Conservation (phyloP, 2,329 filamentous ascomycete species). For the Talaromyces sp. region DNA sequence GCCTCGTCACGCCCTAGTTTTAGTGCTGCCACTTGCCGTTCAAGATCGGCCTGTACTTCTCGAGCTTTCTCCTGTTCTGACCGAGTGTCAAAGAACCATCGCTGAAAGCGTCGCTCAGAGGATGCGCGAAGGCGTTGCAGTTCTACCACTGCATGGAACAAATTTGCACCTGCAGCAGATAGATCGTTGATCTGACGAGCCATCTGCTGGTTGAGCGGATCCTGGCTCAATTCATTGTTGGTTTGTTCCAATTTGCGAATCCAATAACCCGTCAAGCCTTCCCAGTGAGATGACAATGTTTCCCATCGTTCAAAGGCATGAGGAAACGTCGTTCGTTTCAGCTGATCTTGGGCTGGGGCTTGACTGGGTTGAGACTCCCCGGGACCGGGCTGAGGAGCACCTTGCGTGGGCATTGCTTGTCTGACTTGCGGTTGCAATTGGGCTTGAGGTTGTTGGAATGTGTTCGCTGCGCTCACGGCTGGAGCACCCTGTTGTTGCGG, state of each 20-base stretch:
- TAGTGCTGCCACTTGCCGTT: slow-evolving; percentile 69
- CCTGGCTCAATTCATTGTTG: slow-evolving; percentile 73
- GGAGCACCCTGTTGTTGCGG: slow-evolving; percentile 17
- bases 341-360: slow-evolving; percentile 29
- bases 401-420: slow-evolving; percentile 17
- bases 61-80: slow-evolving; percentile 79
- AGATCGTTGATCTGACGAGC: slow-evolving; percentile 92
- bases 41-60: slow-evolving; percentile 76
- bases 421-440: slow-evolving; percentile 16
- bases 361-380: slow-evolving; percentile 24
- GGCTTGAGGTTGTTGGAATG: slow-evolving; percentile 14
- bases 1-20: slow-evolving; percentile 64
- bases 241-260: slow-evolving; percentile 89
- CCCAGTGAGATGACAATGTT: slow-evolving; percentile 93
- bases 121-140: slow-evolving; percentile 88
- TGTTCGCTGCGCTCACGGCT: slow-evolving; percentile 12
- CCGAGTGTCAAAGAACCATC: slow-evolving; percentile 96
- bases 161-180: slow-evolving; percentile 92
- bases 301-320: slow-evolving; percentile 99
- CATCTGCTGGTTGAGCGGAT: slow-evolving; percentile 80
- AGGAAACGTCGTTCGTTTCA: slow-evolving; percentile 67
- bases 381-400: slow-evolving; percentile 20
- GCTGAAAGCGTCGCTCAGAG: slow-evolving; percentile 94
- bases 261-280: slow-evolving; percentile 96
- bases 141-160: slow-evolving; percentile 97